A percentile compares a stretch with the other conserved stretches of the same genome.
These are phyloP conservation scores for Linnemannia schmuckeri DNA, from an alignment of 192 early-diverging fungal genomes.

Conservation along the genomic window DNA sequence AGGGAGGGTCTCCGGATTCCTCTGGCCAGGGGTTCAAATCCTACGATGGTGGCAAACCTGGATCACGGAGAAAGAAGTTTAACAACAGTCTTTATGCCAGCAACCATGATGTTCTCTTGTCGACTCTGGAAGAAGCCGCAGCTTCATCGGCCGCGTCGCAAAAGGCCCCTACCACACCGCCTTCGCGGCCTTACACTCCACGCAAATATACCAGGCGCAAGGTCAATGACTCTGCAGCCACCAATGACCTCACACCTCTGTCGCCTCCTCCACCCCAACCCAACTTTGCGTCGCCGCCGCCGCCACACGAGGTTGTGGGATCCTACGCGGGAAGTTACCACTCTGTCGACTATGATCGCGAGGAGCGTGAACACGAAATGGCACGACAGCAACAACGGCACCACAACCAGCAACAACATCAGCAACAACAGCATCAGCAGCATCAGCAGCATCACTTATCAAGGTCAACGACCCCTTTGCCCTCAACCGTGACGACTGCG, in stretches of 20 bases:
- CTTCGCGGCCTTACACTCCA: conserved; percentile 18
- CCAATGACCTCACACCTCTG: not conserved
- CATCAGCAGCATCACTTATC: conserved; percentile 3
- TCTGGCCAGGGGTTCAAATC: conserved; percentile 34
- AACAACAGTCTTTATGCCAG: conserved; percentile 55
- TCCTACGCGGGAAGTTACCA: not conserved
- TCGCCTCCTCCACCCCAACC: not conserved
- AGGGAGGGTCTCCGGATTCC: conserved; percentile 8
- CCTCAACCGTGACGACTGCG: not conserved
- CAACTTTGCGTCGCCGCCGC: not conserved
- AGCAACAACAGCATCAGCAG: not conserved
- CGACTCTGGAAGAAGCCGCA: conserved; percentile 18
- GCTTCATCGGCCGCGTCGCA: not conserved
- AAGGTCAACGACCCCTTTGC: not conserved
- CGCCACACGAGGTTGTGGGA: not conserved
- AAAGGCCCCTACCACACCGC: not conserved
- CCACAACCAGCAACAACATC: not conserved
- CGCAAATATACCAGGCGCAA: conserved; percentile 52
- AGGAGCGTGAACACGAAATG: not conserved
- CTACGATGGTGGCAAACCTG: conserved; percentile 9
- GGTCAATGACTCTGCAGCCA: not conserved
- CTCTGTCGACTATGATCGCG: not conserved
- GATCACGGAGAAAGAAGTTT: conserved; percentile 41
- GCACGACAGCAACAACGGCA: not conserved
- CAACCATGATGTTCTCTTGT: conserved; percentile 41